Percentiles rank a stretch among this genome's conserved stretches.
Conservation (phyloP, 257 asterid genomes). For the Salvia miltiorrhiza region DNA sequence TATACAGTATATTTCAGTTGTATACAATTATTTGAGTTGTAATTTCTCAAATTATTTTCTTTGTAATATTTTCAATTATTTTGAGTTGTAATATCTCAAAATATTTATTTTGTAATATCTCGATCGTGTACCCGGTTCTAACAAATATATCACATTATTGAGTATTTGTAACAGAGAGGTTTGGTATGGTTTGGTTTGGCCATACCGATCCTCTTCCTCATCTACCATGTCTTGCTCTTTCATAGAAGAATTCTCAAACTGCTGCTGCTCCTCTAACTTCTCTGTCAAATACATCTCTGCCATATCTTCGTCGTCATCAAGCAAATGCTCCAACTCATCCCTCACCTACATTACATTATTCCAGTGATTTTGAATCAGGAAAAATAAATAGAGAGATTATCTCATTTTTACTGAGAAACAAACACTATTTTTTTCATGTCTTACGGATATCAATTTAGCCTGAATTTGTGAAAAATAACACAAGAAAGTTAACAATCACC, state of each 20-base stretch:
- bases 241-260: slow-evolving; percentile 47
- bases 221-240: slow-evolving; percentile 38
- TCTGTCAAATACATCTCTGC: slow-evolving; percentile 90
- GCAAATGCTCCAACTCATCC: slow-evolving; percentile 84
- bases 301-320: slow-evolving; percentile 88
- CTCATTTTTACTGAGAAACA: no score
- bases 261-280: slow-evolving; percentile 41
- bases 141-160: no score
- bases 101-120: no score
- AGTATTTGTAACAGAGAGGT: not conserved
- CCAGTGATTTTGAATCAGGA: not conserved
- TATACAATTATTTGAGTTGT: no score
- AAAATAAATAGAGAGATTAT: no score
- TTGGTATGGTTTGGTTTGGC: not conserved
- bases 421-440: not conserved
- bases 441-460: not conserved
- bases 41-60: no score
- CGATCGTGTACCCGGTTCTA: no score
- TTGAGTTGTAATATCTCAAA: no score
- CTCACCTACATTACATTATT: slow-evolving; percentile 59
- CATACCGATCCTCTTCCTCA: slow-evolving; percentile 43
- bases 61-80: no score
- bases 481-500: not conserved
- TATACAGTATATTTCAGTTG: no score
- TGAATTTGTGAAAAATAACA: not conserved